Evolutionary conservation across 2,329 filamentous ascomycete genomes (phyloP), one percentile per base, ranked within the genome.

Genomic region (Alternaria postmessia): DNA sequence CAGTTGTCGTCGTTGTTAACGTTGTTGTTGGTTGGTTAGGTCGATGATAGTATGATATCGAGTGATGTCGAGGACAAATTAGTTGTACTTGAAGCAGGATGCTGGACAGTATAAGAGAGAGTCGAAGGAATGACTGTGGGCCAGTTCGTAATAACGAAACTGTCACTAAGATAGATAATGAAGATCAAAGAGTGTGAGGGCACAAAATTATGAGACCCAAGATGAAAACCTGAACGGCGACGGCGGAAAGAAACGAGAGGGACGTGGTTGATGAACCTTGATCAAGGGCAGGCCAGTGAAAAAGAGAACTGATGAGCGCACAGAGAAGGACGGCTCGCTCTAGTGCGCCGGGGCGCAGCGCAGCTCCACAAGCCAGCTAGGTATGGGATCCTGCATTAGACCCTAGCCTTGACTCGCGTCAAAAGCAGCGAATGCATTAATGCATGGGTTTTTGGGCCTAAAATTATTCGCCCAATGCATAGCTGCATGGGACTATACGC

Each of bases 191-290:
- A 62, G 57, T 54, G 60, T 55, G 57, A 59, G 57, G 60, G 57
- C 57, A 56, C 60, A 61, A 61, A 58, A 59, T 58, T 62, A 70
- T 72, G 68, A 49, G 46, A 64, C 75, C 73, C 73, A 74, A 78
- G 74, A 75, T 66, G 69, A 71, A 74, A 76, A 71, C 71, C 67
- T 67, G 75, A 75, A 67, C 61, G 62, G 68, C 66, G 65, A 68
- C 69, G 66, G 62, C 59, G 71, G 73, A 76, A 75, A 71, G 74
- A 70, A 77, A 74, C 61, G 53, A 62, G 73, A 77, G 74, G 72
- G 75, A 77, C 69, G 74, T 77, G 75, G 77, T 78, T 78, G 76
- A 79, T 79, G 78, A 80, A 79, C 76, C 76, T 71, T 66, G 69
- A 70, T 72, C 70, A 69, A 78, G 71, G 75, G 73, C 54, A 72